Base-by-base conservation (phyloP, 306 rosid species). In the Comarum palustre region DNA sequence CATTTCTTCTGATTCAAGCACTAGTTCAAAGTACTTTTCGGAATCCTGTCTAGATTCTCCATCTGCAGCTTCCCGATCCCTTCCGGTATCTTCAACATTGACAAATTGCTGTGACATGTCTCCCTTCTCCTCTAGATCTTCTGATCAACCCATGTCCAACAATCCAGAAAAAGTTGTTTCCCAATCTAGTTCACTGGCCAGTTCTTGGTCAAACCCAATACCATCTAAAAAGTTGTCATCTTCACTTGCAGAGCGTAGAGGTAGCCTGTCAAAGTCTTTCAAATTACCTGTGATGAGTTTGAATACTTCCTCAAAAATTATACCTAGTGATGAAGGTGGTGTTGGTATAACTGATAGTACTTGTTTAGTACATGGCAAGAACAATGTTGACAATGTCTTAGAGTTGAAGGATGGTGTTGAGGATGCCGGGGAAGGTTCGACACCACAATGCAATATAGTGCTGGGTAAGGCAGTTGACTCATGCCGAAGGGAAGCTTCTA, bases 161-260 rank as follows among this genome's bases (percentile, higher is more conserved):
- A 68, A 68, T 85, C 82, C 75, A 48, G 84, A 87, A 76, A 80
- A 54, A 47, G 73, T 61, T 81, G 83, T 68, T 73, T 74, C 85
- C 62, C 74, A 64, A 69, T 69, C 47, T 66, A 16, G 78, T 74
- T 81, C 89, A 67, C 81, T 68, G 78, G 82, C 88, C 36, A 64
- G 59, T 72, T 79, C 89, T 70, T 83, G 59, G 39, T 70, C 90
- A 69, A 77, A 80, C 69, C 76, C 86, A 65, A 75, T 62, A 54
- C 73, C 84, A 47, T 84, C 82, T 68, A 89, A 88, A 82, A 91
- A 87, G 75, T 75, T 84, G 66, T 81, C 95, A 41, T 81, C 89
- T 67, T 91, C 97, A 66, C 94, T 94, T 74, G 97, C 95, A 36
- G 90, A 91, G 81, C 95, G 97, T 67, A 86, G 97, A 82, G 97